Conservation (phyloP, 1,284 basidiomycete species). For the Prillingera fragicola region DNA sequence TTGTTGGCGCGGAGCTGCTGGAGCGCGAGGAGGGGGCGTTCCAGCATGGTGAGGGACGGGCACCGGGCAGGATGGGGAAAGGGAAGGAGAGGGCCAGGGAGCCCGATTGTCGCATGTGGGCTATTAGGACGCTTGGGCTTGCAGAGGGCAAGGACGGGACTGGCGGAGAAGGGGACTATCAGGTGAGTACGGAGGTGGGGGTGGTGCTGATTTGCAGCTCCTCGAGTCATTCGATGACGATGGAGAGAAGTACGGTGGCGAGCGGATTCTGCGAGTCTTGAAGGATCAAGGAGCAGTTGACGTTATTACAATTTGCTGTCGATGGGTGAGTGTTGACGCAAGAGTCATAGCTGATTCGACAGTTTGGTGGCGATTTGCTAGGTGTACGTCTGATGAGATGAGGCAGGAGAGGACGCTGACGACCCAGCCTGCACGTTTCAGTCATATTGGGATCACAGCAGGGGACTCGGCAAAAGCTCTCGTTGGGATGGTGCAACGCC, state of each 20-base stretch:
- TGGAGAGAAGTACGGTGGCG: conserved; percentile 44
- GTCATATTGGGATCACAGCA: conserved; percentile 39
- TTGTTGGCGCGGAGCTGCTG: conserved; percentile 27
- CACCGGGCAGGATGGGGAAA: conserved; percentile 13
- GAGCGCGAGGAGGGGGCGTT: conserved; percentile 33
- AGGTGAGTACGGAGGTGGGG: conserved; percentile 20
- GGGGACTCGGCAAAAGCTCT: conserved; percentile 32
- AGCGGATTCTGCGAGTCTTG: conserved; percentile 34
- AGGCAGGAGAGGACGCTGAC: conserved; percentile 1
- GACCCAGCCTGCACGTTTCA: conserved; percentile 42
- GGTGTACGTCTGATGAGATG: conserved; percentile 25
- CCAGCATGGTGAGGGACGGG: conserved; percentile 29
- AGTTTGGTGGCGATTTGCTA: conserved; percentile 45
- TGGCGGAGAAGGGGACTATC: conserved; percentile 41
- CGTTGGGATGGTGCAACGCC: conserved; percentile 22
- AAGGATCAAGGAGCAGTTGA: conserved; percentile 37
- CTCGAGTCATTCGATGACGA: conserved; percentile 43
- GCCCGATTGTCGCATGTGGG: conserved; percentile 47
- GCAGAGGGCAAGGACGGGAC: conserved; percentile 41
- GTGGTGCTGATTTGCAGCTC: conserved; percentile 17
- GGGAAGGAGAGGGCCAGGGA: conserved; percentile 34
- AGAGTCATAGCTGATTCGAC: neutral
- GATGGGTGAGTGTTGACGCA: conserved; percentile 29
- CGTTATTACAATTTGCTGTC: conserved; percentile 37
- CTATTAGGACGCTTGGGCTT: conserved; percentile 30